Conservation (phyloP, 495 filamentous ascomycete species). For the Penicillium chermesinum region DNA sequence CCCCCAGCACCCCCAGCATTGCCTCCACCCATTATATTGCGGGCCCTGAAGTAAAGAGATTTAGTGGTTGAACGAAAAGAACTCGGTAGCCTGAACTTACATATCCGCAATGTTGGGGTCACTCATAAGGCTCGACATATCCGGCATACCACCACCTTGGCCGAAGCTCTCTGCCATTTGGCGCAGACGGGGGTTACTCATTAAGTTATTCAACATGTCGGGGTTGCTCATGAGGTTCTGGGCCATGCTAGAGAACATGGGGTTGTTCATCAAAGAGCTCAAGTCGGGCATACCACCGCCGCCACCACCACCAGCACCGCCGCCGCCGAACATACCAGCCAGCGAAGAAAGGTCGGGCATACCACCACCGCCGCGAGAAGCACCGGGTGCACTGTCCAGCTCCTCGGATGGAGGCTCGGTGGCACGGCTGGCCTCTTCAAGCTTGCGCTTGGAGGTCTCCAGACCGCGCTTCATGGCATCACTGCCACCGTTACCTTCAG, state of each 20-base stretch:
- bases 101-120: constrained; percentile 90
- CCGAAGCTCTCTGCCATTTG: constrained; percentile 63
- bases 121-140: constrained; percentile 74
- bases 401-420: constrained; percentile 48
- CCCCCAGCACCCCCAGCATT: constrained; percentile 38
- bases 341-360: constrained; percentile 76
- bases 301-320: constrained; percentile 51
- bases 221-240: constrained; percentile 97
- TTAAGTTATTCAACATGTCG: constrained; percentile 78
- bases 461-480: constrained; percentile 84
- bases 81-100: constrained; percentile 50
- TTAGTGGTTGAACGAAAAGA: constrained; percentile 12
- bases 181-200: constrained; percentile 86
- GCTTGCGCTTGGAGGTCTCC: constrained; percentile 79
- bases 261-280: constrained; percentile 83
- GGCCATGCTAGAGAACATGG: constrained; percentile 94
- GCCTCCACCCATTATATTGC: constrained; percentile 69
- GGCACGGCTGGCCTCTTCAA: constrained; percentile 61
- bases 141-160: constrained; percentile 71
- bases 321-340: constrained; percentile 66
- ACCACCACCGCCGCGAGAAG: constrained; percentile 52
- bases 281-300: constrained; percentile 86
- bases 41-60: constrained; percentile 49
- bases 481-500: constrained; percentile 85
- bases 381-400: constrained; percentile 41